These are phyloP conservation scores for Stemphylium vesicarium DNA, from an alignment of 2,329 filamentous ascomycete species.

Conservation along the genomic window DNA sequence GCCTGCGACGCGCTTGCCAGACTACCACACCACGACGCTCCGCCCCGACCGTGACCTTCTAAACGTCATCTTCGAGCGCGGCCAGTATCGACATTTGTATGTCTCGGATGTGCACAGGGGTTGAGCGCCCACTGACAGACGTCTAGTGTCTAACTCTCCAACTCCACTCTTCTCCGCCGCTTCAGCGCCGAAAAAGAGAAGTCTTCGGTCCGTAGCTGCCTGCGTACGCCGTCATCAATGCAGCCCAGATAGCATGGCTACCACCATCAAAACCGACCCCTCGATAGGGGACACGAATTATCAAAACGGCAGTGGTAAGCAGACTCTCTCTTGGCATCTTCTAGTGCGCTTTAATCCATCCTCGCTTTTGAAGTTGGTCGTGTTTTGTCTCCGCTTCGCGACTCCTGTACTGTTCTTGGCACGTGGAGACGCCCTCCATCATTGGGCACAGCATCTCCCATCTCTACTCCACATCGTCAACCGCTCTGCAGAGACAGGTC, in stretches of 20 bases:
- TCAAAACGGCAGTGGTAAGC: conserved; percentile 46
- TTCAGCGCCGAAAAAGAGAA: conserved; percentile 11
- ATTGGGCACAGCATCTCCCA: conserved; percentile 31
- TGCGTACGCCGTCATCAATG: conserved; percentile 35
- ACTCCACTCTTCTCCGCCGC: conserved; percentile 8
- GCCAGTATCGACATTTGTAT: conserved; percentile 21
- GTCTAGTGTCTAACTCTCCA: conserved; percentile 12
- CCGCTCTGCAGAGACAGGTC: conserved; percentile 37
- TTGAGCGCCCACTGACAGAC: conserved; percentile 32
- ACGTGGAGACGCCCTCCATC: conserved; percentile 8
- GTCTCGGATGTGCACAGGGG: conserved; percentile 34
- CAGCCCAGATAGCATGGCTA: conserved; percentile 41
- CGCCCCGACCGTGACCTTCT: background rate
- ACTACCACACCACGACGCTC: conserved; percentile 5
- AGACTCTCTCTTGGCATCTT: conserved; percentile 23
- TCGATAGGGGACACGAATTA: conserved; percentile 37
- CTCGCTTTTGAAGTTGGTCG: conserved; percentile 36
- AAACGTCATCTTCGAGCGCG: conserved; percentile 6
- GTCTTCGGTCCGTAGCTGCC: conserved; percentile 19
- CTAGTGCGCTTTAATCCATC: conserved; percentile 32
- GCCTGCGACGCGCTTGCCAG: background rate
- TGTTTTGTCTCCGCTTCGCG: conserved; percentile 42
- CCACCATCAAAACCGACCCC: conserved; percentile 42
- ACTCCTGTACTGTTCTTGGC: conserved; percentile 36
- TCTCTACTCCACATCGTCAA: conserved; percentile 23